Evolutionary conservation across 1,139 yeast genomes (phyloP), one percentile per base, ranked within the genome.

Genomic region (Blastobotrys illinoisensis): DNA sequence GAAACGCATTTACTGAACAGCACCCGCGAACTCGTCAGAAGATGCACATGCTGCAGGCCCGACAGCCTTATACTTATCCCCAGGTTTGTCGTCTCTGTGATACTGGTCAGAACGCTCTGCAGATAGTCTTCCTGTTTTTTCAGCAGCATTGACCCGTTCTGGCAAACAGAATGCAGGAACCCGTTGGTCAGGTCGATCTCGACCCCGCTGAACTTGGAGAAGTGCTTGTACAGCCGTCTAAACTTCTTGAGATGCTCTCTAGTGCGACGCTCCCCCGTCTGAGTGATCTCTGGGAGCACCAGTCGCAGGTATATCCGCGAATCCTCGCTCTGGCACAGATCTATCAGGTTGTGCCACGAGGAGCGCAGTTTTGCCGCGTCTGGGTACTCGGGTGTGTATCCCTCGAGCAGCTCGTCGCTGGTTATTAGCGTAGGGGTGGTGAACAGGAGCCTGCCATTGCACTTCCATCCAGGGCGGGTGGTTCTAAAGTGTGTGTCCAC

Each of bases 111-210:
- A 6, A 54, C 47, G 28, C 45, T 51, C 24, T 47, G 45, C 16
- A 54, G 14, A 28, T 46, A 54, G 2, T 47, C 53, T 13, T 46
- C 55, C 40, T 54, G 53, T 13, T 20, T 40, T 19, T 45, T 50
- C 14, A 49, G 26, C 21, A 46, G 44, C 5, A 32, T 45, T 19
- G 50, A 24, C 6, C 50, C 19, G 21, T 44, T 51, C 26, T 45
- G 53, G 40, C 52, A 50, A 9, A 54, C 50, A n/a, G 52, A 52
- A 44, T 46, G 24, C 19, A 54, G 26, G 26, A 54, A 45, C 36
- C 56, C 56, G 26, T 51, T 50, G 6, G 59, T 57, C 28, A 57
- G 47, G 45, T 57, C 59, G 14, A 57, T 45, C 46, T 57, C 59
- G 16, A 57, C 32, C 9, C 59, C 58, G 23, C 50, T 47, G 47